Base-by-base conservation (phyloP, 2,329 filamentous ascomycete genomes). In the Biscogniauxia marginata region DNA sequence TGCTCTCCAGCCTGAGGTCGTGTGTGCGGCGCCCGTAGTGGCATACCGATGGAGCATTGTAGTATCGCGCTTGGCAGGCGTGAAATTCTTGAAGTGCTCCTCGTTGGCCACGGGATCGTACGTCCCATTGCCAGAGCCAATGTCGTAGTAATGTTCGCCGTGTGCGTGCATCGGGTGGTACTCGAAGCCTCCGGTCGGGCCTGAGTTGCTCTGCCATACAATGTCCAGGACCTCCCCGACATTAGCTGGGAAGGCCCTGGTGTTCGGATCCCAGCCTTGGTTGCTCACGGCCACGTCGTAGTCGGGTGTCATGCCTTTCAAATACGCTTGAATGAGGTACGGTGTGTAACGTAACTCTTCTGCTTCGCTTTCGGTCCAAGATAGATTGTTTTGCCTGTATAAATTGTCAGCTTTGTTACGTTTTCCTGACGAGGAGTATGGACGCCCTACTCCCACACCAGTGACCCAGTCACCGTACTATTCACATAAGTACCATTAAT, bases 41-140 rank as follows among this genome's bases (percentile, higher is more conserved):
- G 67, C 69, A 60, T 86, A 88, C 1, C 79, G 70, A 60, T 84
- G 84, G 3, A 88, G 71, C 60, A 84, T 77, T 1, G 82, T 84
- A 0, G 78, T 79, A 64, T 80, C 78, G 13, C 78, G 65, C 53
- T 63, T 65, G 7, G 75, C 71, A 0, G 77, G 75, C 18, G 60
- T 66, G 57, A 73, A 75, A 7, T 71, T 69, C 49, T 60, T 54
- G 24, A 70, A 71, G 34, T 69, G 65, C 53, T 68, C 66, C 58
- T 84, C 81, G 63, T 84, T 82, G 11, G 67, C 75, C 0, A 63
- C 68, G 4, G 79, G 66, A 53, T 85, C 72, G 65, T 83, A 85
- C 1, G 74, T 77, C 1, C 82, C 82, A 43, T 79, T 77, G 1
- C 82, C 83, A 20, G 72, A 70, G 11, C 83, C 82, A 4, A 82